Evolutionary conservation across 1,284 basidiomycete species (phyloP), one percentile per base, ranked within the genome.

Genomic region (Golubevia pallescens): DNA sequence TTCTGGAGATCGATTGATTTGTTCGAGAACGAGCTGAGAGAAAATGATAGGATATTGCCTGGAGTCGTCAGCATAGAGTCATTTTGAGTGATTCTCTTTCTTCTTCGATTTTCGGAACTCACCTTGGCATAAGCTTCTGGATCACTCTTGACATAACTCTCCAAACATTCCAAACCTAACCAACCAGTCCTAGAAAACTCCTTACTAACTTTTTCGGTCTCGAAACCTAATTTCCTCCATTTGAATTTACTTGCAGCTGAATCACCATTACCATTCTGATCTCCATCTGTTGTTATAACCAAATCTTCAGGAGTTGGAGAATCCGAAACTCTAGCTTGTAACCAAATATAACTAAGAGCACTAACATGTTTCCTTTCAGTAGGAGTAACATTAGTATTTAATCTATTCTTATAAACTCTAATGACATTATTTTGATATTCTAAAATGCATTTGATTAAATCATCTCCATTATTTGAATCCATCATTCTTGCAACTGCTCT

Each of bases 341-440:
- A 62, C 79, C 79, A 81, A 56, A 81, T 70, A 65, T 80, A 78
- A 1, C 76, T 78, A 16, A 81, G 58, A 1, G 79, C 77, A 24
- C 70, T 68, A 2, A 74, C 76, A 57, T 81, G 79, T 3, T 76
- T 71, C 66, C 77, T 77, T 63, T 81, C 73, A 0, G 75, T 76
- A 6, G 78, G 79, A 0, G 75, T 77, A 34, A 97, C 92, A 1
- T 90, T 87, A 0, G 91, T 92, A 5, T 89, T 90, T 86, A 95
- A 93, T 83, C 92, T 92, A 60, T 91, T 90, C 77, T 93, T 92
- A 1, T 92, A 91, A 16, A 95, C 90, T 28, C 92, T 90, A 62
- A 93, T 89, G 76, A 94, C 90, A 84, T 94, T 94, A 53, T 92
- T 91, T 88, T 97, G 95, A 86, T 96, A 97, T 77, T 95, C 93